phyloP scores from a whole-genome alignment of 768 basidiomycete species.

The Pleurotus sapidus region DNA sequence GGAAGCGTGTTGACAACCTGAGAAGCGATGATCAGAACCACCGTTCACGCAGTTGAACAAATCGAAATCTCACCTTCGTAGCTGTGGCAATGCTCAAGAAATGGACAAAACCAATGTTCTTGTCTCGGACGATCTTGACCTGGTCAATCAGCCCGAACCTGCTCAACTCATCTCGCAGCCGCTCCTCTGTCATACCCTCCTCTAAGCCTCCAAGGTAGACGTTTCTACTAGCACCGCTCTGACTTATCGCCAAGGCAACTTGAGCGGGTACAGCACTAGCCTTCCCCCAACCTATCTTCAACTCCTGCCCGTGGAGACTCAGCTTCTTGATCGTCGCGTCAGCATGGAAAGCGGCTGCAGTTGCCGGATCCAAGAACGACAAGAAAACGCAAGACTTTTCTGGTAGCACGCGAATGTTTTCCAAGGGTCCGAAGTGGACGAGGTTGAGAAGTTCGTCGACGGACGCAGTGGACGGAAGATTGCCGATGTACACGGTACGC shows the following conservation, averaged over 20 bases:
- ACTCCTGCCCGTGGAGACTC: conserved; percentile 89
- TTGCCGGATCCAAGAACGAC: conserved; percentile 91
- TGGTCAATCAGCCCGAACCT: conserved; percentile 97
- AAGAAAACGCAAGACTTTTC: conserved; percentile 98
- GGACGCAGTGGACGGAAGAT: conserved; percentile 91
- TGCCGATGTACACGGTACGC: conserved; percentile 96
- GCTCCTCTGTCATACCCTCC: conserved; percentile 87
- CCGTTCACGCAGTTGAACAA: not conserved
- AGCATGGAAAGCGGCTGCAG: conserved; percentile 95
- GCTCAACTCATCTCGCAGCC: conserved; percentile 86
- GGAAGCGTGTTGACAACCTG: conserved; percentile 94
- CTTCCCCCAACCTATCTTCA: conserved; percentile 99
- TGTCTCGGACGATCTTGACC: conserved; percentile 98
- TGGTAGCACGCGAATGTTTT: conserved; percentile 89
- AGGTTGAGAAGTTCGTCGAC: conserved; percentile 98
- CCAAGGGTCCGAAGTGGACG: conserved; percentile 96
- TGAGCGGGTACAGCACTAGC: conserved; percentile 84
- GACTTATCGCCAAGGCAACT: conserved; percentile 84
- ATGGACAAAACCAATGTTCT: conserved; percentile 99
- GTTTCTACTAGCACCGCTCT: conserved; percentile 92
- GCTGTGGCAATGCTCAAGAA: conserved; percentile 94
- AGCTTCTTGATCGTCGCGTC: conserved; percentile 96
- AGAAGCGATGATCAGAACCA: too few relatives aligned
- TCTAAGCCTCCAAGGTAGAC: conserved; percentile 96
- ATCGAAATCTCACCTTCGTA: conserved; percentile 69